Percentiles rank a stretch among this genome's conserved stretches.
Conservation (phyloP, 345 rosid genomes). For the Moricandia moricandioides region DNA sequence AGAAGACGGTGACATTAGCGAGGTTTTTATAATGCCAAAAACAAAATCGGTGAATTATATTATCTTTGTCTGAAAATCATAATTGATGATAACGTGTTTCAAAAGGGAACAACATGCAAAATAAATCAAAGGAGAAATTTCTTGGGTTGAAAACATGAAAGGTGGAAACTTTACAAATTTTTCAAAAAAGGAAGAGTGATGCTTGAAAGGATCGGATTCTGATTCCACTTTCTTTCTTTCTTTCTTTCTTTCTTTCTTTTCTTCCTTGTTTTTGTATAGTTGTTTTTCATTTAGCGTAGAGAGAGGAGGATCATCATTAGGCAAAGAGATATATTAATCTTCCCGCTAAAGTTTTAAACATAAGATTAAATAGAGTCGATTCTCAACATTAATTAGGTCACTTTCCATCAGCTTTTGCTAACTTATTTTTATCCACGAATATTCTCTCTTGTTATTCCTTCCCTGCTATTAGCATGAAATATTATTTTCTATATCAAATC, state of each 20-base stretch:
- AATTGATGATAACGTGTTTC: constrained; percentile 31
- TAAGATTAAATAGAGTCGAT: neutral
- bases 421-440: constrained; percentile 2
- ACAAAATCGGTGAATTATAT: neutral
- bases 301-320: neutral
- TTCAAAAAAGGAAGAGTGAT: constrained; percentile 26
- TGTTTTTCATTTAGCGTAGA: neutral
- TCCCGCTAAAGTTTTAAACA: constrained; percentile 1
- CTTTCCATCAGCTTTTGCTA: constrained; percentile 22
- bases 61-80: neutral
- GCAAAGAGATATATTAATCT: neutral
- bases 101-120: constrained; percentile 20
- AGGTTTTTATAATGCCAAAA: constrained; percentile 22
- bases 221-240: constrained; percentile 25
- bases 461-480: constrained; percentile 1
- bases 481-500: neutral
- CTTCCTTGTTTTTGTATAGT: neutral
- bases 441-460: constrained; percentile 14
- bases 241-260: constrained; percentile 3
- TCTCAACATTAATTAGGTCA: constrained; percentile 21
- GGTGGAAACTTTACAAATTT: constrained; percentile 24
- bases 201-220: constrained; percentile 29
- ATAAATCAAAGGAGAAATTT: constrained; percentile 7
- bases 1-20: constrained; percentile 23
- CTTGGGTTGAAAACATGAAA: constrained; percentile 25